Evolutionary conservation across 1,139 yeast genomes (phyloP), one percentile per base, ranked within the genome.

Genomic region (Pichia sp.): DNA sequence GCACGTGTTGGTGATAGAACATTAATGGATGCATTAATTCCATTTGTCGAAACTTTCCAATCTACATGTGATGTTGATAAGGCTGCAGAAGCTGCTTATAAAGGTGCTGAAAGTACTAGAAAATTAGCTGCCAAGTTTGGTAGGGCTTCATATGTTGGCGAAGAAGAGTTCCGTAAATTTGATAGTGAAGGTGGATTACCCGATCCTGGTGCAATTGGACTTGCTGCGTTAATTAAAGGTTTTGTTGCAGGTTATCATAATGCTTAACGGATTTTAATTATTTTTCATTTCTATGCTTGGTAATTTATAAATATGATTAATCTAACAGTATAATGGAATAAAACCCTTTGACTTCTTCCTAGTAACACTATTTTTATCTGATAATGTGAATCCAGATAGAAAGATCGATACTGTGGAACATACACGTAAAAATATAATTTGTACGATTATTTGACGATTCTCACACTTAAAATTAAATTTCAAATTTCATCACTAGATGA

Each of bases 1-100:
- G 98, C 98, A 2, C 76, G 96, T 57, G 73, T 75, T 19, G 97
- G 97, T n/a, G 96, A 91, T 54, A 80, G 96, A 53, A 90, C 97
- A 0, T 74, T 91, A 64, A 80, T 91, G 54, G 97, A 91, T 66
- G 88, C 96, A 0, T 73, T 91, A 48, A 89, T 83, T 54, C 97
- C 98, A 50, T 90, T 90, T 68, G 85, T 87, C 25, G 83, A 83
- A 55, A 76, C 80, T 3, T 78, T 88, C 41, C 58, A 69, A 13
- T 60, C 71, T 22, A 70, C 83, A 0, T 69, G 72, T 5, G 64
- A 84, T 61, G 69, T 88, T 46, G 58, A 64, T 14, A 71, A 73
- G 51, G 96, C 96, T 1, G 79, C 80, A 14, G 64, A 70, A 39
- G 90, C 88, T 10, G 96, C 96, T 8, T 74, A 73, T 46, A 71